Evolutionary conservation across 768 basidiomycete genomes (phyloP), one percentile per base, ranked within the genome.

Genomic region (Kwoniella europaea): DNA sequence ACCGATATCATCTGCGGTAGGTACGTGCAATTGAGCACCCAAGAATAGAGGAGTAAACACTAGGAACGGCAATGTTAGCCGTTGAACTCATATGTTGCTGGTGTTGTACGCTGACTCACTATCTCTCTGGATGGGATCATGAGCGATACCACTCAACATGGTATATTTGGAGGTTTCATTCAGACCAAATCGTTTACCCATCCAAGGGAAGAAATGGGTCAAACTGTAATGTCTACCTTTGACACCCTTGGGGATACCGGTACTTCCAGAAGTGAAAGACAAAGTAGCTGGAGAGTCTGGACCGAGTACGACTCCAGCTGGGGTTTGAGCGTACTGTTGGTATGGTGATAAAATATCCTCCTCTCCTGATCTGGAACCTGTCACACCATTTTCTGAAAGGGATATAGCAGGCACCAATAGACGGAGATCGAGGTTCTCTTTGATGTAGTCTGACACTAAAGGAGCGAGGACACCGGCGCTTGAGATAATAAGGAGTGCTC

Each of bases 141-240:
- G 97, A 13, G 97, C 97, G 65, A 99, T 99, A 20, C 97, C 97
- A 76, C 93, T 95, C 41, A 99, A 88, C 97, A 99, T 98, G 0
- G 97, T 98, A 79, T 97, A 99, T 83, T 89, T 92, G 72, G 92
- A 93, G 41, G 86, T 84, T 68, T 89, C 86, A 46, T 86, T 85
- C 59, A 99, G 84, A 1, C 88, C 90, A 81, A 98, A 99, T 41
- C 90, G 85, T 80, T 93, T 85, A 22, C 91, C 91, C 97, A 99
- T 98, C 97, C 97, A 99, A 2, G 95, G 95, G 88, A 98, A 98
- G 88, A 98, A 99, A 82, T 98, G 97, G 0, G 97, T 99, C 74
- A 99, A 85, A 74, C 92, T 93, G 84, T 92, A 98, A 82, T 99
- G 97, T 56, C 97, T 86, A 0, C 97, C 97, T 71, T 88, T 88